A percentile compares a stretch with the other conserved stretches of the same genome.
phyloP scores from a whole-genome alignment of 148 eudicot species.

The Camellia granthamiana region DNA sequence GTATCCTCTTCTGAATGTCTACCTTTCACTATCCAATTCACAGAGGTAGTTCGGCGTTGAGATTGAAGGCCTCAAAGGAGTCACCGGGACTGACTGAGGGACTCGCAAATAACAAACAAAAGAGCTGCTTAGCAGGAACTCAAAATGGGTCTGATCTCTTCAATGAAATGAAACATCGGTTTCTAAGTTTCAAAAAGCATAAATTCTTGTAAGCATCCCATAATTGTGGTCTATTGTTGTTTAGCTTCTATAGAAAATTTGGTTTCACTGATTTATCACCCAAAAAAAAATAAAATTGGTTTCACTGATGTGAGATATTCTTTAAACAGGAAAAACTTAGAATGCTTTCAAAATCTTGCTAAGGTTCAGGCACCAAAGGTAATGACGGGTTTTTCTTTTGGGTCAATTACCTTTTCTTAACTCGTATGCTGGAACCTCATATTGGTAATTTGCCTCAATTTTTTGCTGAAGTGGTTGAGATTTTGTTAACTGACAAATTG shows the following conservation, averaged over 20 bases:
- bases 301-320: slow-evolving; percentile 10
- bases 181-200: slow-evolving; percentile 73
- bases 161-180: slow-evolving; percentile 51
- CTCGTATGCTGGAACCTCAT: not conserved
- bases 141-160: slow-evolving; percentile 40
- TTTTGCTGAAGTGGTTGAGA: slow-evolving; percentile 20
- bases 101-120: slow-evolving; percentile 27
- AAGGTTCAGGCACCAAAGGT: slow-evolving; percentile 81
- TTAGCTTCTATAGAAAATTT: not conserved
- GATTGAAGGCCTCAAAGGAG: slow-evolving; percentile 48
- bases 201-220: slow-evolving; percentile 62
- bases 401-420: not conserved
- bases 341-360: slow-evolving; percentile 67
- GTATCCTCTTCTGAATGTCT: slow-evolving; percentile 10
- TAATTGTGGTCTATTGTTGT: not conserved
- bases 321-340: slow-evolving; percentile 56
- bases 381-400: not conserved
- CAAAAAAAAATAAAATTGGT: too few relatives aligned
- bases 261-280: not conserved
- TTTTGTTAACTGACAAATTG: slow-evolving; percentile 37
- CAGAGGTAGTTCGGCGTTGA: slow-evolving; percentile 48
- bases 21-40: slow-evolving; percentile 5
- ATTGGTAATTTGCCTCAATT: slow-evolving; percentile 2
- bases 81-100: slow-evolving; percentile 40
- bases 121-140: slow-evolving; percentile 22